Percentiles rank a stretch among this genome's conserved stretches.
Conservation (phyloP, 768 basidiomycete genomes). For the Pleurotus cornucopiae region DNA sequence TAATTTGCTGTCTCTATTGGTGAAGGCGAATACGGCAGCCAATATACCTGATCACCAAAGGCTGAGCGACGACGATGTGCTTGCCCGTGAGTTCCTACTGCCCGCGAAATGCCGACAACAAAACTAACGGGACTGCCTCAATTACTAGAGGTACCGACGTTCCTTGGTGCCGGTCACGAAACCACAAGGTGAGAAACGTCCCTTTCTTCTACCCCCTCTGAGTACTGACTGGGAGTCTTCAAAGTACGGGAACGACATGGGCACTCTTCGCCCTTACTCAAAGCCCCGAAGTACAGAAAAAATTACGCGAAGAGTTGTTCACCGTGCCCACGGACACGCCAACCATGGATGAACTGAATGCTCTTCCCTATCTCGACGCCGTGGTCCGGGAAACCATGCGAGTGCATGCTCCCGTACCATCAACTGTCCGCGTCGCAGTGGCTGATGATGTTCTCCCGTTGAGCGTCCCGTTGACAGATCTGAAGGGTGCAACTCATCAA, state of each 20-base stretch:
- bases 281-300: constrained; percentile 42
- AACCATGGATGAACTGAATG: constrained; percentile 64
- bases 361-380: constrained; percentile 66
- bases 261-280: constrained; percentile 52
- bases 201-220: neutral
- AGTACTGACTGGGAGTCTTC: too few species aligned
- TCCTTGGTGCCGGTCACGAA: constrained; percentile 57
- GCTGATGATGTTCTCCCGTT: constrained; percentile 54
- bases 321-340: constrained; percentile 50
- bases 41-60: constrained; percentile 52
- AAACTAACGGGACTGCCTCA: too few species aligned
- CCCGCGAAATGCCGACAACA: too few species aligned
- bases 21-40: constrained; percentile 61
- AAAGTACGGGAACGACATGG: constrained; percentile 50
- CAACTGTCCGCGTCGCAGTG: constrained; percentile 37
- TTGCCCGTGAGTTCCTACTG: constrained; percentile 37
- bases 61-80: constrained; percentile 60
- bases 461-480: constrained; percentile 38
- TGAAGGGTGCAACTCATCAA: constrained; percentile 34
- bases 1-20: constrained; percentile 57
- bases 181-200: constrained; percentile 38
- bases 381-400: constrained; percentile 60
- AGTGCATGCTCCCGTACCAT: constrained; percentile 46
- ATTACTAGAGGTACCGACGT: constrained; percentile 52
- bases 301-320: constrained; percentile 56